phyloP scores from a whole-genome alignment of 1,139 yeast genomes.

The Insectozyma bohioensis region DNA sequence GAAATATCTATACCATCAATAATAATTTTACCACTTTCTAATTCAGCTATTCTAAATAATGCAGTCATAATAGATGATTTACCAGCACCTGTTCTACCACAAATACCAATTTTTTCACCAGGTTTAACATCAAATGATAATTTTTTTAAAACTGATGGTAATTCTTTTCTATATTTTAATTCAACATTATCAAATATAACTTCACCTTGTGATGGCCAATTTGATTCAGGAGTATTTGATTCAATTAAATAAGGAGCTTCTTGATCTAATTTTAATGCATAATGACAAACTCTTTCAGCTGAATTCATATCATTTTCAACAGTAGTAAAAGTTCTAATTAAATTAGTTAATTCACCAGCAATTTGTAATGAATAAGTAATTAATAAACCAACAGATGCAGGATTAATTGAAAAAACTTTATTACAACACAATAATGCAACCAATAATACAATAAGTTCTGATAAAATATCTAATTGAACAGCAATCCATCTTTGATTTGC shows the following conservation, averaged over 20 bases:
- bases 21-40: slow-evolving; percentile 48
- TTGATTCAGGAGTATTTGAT: slow-evolving; percentile 53
- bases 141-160: slow-evolving; percentile 70
- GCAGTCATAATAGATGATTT: slow-evolving; percentile 70
- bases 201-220: slow-evolving; percentile 46
- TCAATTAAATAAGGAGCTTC: slow-evolving; percentile 46
- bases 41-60: slow-evolving; percentile 59
- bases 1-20: slow-evolving; percentile 66
- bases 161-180: slow-evolving; percentile 70
- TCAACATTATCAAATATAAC: slow-evolving; percentile 58
- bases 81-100: slow-evolving; percentile 84
- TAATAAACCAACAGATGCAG: slow-evolving; percentile 72
- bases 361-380: slow-evolving; percentile 57
- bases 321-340: slow-evolving; percentile 58
- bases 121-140: slow-evolving; percentile 47
- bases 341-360: slow-evolving; percentile 47
- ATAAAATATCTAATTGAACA: slow-evolving; percentile 57
- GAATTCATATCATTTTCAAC: slow-evolving; percentile 84
- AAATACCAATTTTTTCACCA: slow-evolving; percentile 67
- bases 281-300: slow-evolving; percentile 75
- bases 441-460: slow-evolving; percentile 45
- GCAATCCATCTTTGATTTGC: slow-evolving; percentile 82
- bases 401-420: slow-evolving; percentile 58
- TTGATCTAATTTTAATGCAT: slow-evolving; percentile 50
- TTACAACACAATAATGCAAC: slow-evolving; percentile 61